Base-by-base conservation (phyloP, 805 yeast species). In the Cyberlindnera mycetangii region DNA sequence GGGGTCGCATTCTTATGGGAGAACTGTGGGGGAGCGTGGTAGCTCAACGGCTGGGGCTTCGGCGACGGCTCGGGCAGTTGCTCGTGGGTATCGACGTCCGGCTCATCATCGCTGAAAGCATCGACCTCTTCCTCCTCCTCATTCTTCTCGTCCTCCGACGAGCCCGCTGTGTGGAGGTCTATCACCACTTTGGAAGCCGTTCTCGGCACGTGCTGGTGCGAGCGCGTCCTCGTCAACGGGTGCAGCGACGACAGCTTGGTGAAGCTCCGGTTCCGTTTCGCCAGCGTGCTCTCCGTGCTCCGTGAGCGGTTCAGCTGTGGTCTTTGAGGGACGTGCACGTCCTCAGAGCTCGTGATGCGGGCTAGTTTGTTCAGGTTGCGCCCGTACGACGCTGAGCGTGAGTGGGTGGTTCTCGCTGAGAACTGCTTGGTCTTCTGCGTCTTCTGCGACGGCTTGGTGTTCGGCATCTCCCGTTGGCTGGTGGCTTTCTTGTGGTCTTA, bases 91-190 rank as follows among this genome's bases (percentile, higher is more conserved):
- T 45, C 45, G 5, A 45, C 45, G 2, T 41, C 40, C 2, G 20
- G 32, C n/a, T 43, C 52, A 1, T 54, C 57, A 32, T 55, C 59
- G 33, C 56, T 50, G 42, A 58, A 51, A 22, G 49, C 36, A 7
- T 57, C 62, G 7, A 60, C 62, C 24, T 56, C 64, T 33, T 55
- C 61, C 27, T 53, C 56, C 22, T 44, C 51, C 15, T 8, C 50
- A 3, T 42, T 43, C 7, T 44, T 50, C 30, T 49, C 42, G 14
- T 32, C 48, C 7, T 45, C 40, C 7, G 54, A 48, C 9, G 51
- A 55, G 15, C 46, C 42, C 12, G 38, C 45, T 4, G 42, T 39
- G 9, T 48, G 44, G 2, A 56, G 36, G 17, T 54, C 59, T 12
- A 56, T 44, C 10, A 51, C 48, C 3, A 48, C 54, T 37, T 42